Evolutionary conservation across 176 grass and related monocot species (phyloP).

Genomic region (Ananas comosus): DNA sequence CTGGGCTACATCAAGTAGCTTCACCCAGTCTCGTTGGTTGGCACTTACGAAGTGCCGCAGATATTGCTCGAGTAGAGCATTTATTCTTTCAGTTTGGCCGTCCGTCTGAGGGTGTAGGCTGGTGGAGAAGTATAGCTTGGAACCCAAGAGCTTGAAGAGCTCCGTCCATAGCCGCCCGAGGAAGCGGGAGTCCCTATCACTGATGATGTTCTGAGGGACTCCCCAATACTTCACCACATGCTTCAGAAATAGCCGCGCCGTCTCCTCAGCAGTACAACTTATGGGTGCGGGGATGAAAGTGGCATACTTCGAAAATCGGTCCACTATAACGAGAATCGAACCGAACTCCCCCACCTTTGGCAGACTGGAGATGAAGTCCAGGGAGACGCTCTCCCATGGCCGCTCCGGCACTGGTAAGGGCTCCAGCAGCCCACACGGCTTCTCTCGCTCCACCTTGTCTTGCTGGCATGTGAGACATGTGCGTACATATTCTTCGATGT

Average conservation of each 20-base stretch:
- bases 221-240: not conserved
- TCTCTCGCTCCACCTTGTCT: not conserved
- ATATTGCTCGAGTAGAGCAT: not conserved
- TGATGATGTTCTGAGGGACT: not conserved
- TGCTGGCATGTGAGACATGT: conserved; percentile 1
- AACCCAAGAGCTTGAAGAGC: not conserved
- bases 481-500: not conserved
- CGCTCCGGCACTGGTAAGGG: not conserved
- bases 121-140: not conserved
- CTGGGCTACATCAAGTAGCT: not conserved
- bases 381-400: not conserved
- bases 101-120: not conserved
- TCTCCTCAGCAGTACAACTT: not conserved
- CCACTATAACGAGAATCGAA: not conserved
- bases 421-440: not conserved
- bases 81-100: not conserved
- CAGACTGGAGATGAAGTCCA: not conserved
- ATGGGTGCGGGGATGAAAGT: no score
- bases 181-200: not conserved
- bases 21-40: no score
- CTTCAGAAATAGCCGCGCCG: not conserved
- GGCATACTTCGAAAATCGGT: not conserved
- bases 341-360: not conserved
- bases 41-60: not conserved
- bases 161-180: not conserved